Evolutionary conservation across 73 alveolate genomes (phyloP).

Genomic region (Breviolum minutum): DNA sequence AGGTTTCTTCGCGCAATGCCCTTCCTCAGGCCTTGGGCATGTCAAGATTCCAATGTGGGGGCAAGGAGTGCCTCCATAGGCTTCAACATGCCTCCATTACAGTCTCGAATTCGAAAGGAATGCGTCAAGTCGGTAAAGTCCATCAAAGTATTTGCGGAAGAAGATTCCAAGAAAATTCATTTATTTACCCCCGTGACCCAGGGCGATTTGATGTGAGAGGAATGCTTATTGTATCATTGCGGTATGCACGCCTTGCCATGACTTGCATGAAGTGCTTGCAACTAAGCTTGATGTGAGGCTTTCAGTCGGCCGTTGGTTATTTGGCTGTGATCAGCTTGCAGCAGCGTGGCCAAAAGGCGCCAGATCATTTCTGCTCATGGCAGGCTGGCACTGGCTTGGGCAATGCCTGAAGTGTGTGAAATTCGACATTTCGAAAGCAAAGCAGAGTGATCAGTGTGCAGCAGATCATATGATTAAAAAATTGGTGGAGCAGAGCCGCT

Average conservation of each 20-base stretch:
- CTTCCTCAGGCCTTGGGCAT: constrained; percentile 37
- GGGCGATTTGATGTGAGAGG: too few relatives aligned
- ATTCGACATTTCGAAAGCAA: neutral
- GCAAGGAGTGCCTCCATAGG: too few relatives aligned
- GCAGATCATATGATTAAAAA: neutral
- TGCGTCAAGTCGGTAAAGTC: too few relatives aligned
- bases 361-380: constrained; percentile 90
- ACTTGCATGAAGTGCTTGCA: too few relatives aligned
- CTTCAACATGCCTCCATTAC: too few relatives aligned
- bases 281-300: constrained; percentile 4
- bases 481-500: neutral
- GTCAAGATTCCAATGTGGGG: neutral
- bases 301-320: constrained; percentile 84
- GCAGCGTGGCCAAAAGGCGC: constrained; percentile 93
- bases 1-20: constrained; percentile 93
- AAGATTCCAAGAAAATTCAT: too few relatives aligned
- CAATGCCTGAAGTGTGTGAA: neutral
- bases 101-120: too few relatives aligned
- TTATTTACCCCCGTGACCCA: too few relatives aligned
- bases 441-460: neutral
- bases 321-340: constrained; percentile 76
- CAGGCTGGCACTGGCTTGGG: constrained; percentile 12
- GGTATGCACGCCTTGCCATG: too few relatives aligned
- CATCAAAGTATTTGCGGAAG: too few relatives aligned
- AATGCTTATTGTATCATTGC: too few relatives aligned